phyloP scores from a whole-genome alignment of 148 eudicot species.

The Camellia granthamiana region DNA sequence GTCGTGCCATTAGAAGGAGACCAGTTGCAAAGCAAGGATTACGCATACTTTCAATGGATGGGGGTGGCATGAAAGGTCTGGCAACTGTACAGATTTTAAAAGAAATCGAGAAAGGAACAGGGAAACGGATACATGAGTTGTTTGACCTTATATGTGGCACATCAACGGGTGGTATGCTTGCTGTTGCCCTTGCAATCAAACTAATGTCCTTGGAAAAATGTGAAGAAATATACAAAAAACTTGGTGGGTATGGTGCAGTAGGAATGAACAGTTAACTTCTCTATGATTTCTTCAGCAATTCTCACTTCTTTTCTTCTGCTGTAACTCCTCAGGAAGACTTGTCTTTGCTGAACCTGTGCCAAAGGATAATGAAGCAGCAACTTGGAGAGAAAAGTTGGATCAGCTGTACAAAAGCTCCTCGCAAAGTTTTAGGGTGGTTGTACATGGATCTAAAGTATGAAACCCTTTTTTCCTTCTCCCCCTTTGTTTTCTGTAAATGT shows the following conservation, averaged over 20 bases:
- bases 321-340: constrained; percentile 67
- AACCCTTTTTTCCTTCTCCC: constrained; percentile 11
- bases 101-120: constrained; percentile 90
- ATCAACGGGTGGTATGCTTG: constrained; percentile 99
- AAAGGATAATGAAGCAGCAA: constrained; percentile 91
- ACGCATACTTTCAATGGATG: constrained; percentile 98
- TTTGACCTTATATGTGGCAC: constrained; percentile 99
- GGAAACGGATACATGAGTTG: constrained; percentile 92
- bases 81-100: constrained; percentile 88
- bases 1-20: constrained; percentile 84
- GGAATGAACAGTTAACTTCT: constrained; percentile 1
- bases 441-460: constrained; percentile 97
- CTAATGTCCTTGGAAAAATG: constrained; percentile 84
- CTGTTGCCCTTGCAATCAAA: constrained; percentile 97
- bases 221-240: constrained; percentile 98
- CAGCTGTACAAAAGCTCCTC: constrained; percentile 98
- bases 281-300: neutral
- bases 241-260: constrained; percentile 51
- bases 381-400: constrained; percentile 98
- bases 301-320: constrained; percentile 1
- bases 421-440: constrained; percentile 95
- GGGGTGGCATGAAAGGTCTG: constrained; percentile 99
- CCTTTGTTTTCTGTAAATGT: constrained; percentile 1
- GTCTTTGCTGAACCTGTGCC: constrained; percentile 91
- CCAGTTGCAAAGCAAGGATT: constrained; percentile 90